Base-by-base conservation (phyloP, 768 basidiomycete species). In the Lentinula aciculospora region DNA sequence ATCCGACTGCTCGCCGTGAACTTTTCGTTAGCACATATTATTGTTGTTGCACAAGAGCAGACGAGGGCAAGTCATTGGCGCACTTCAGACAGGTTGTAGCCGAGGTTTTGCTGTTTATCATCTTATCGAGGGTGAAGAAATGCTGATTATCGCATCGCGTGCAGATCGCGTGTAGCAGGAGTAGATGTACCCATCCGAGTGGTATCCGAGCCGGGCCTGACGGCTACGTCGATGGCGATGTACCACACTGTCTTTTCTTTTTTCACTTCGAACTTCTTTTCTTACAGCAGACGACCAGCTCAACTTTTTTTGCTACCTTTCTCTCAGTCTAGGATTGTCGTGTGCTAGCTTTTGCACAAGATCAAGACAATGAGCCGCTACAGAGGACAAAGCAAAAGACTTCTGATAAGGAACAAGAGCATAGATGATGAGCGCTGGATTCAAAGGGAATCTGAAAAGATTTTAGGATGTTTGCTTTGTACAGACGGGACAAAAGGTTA, bases 141-240 rank as follows among this genome's bases (percentile, higher is more conserved):
- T 44, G 12, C 8, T 23, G 42, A 44, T 44, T 44, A 44, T 44
- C 19, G 42, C 15, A 8, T 53, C 51, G 51, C 51, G 51, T 53
- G 51, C 27, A 27, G 23, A 53, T 53, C 51, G 51, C 51, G 36
- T 53, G 51, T 53, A 21, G 29, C 23, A 46, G 31, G 19, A 39
- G 34, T 53, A 12, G 34, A 37, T 19, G 23, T 4, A 36, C 23
- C n/a, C 42, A 25, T 21, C 42, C 19, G 42, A 44, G 21, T 44
- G 25, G 23, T 40, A 53, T 53, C 23, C 34, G 32, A 50, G 51
- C 51, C 51, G 51, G 51, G 36, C 37, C 23, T 53, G 7, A 53
- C 21, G 51, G 51, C 51, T 53, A 53, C 51, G 34, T 53, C 51
- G 51, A 53, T 47, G 46, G 46, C 51, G 37, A 53, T 53, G 34